Evolutionary conservation across 441 rosid genomes (phyloP).

Genomic region (Macaranga tanarius): DNA sequence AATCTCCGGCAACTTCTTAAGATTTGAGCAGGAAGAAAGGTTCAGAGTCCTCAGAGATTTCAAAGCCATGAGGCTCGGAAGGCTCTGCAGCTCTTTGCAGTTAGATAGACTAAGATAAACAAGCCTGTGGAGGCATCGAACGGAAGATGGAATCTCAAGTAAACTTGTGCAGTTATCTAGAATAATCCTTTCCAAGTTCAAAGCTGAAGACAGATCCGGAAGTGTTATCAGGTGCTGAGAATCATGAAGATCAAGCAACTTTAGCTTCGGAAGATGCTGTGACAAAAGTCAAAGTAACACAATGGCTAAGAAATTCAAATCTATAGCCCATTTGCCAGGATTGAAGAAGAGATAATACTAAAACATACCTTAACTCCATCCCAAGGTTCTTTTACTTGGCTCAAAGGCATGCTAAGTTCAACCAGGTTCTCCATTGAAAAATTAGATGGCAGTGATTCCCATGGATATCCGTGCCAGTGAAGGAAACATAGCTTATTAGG

Average conservation of each 20-base stretch:
- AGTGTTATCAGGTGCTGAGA: conserved; percentile 7
- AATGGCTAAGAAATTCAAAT: background rate
- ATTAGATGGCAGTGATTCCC: conserved; percentile 26
- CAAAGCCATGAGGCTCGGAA: conserved; percentile 17
- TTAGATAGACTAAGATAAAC: conserved; percentile 15
- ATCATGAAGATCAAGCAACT: conserved; percentile 21
- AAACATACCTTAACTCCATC: conserved; percentile 20
- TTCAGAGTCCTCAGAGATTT: conserved; percentile 20
- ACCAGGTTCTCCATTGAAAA: conserved; percentile 27
- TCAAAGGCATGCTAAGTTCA: conserved; percentile 26
- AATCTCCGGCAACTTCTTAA: conserved; percentile 23
- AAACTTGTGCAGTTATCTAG: conserved; percentile 30
- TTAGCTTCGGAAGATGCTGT: conserved; percentile 18
- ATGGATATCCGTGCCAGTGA: conserved; percentile 31
- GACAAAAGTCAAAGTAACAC: background rate
- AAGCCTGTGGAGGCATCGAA: conserved; percentile 16
- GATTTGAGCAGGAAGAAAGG: conserved; percentile 20
- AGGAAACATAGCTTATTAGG: conserved; percentile 27
- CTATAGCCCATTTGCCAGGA: background rate
- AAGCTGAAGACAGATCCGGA: conserved; percentile 15
- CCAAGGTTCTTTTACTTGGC: conserved; percentile 25
- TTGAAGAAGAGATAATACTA: background rate
- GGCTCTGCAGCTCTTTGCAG: conserved; percentile 19
- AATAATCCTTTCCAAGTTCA: conserved; percentile 20
- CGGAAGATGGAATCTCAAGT: conserved; percentile 20